Evolutionary conservation across 768 basidiomycete species (phyloP).

Genomic region (Termitomyces eurrhizus): DNA sequence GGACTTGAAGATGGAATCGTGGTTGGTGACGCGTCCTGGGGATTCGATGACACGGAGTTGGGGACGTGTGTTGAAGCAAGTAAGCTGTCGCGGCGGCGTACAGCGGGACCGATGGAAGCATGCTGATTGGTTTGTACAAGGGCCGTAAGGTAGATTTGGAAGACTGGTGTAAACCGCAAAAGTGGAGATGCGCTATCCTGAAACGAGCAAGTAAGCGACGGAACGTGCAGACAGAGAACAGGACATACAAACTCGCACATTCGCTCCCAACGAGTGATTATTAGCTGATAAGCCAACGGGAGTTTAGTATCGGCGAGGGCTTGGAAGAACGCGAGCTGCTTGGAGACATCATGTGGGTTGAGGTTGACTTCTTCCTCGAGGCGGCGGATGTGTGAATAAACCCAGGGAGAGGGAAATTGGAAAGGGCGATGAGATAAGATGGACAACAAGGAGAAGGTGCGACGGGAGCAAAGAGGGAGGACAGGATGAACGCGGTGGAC

Average conservation of each 20-base stretch:
- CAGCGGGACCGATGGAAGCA: slow-evolving; percentile 57
- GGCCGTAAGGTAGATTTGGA: slow-evolving; percentile 70
- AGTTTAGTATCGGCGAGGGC: slow-evolving; percentile 64
- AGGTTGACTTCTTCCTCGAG: slow-evolving; percentile 78
- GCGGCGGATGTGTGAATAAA: slow-evolving; percentile 66
- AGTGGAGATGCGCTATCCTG: slow-evolving; percentile 71
- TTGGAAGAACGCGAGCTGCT: slow-evolving; percentile 67
- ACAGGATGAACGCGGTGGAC: slow-evolving; percentile 10
- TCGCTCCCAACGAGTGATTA: slow-evolving; percentile 79
- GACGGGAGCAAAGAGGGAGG: slow-evolving; percentile 20
- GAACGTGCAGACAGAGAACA: not conserved
- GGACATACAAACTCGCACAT: slow-evolving; percentile 77
- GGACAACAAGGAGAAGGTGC: slow-evolving; percentile 37
- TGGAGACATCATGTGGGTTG: slow-evolving; percentile 61
- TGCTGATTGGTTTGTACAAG: slow-evolving; percentile 57
- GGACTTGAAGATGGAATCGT: slow-evolving; percentile 13
- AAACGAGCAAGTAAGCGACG: slow-evolving; percentile 11
- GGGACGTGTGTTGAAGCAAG: slow-evolving; percentile 32
- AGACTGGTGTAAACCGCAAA: slow-evolving; percentile 65
- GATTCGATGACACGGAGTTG: slow-evolving; percentile 1
- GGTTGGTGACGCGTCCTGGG: slow-evolving; percentile 11
- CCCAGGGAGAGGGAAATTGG: slow-evolving; percentile 53
- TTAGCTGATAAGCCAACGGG: slow-evolving; percentile 64
- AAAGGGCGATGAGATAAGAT: slow-evolving; percentile 43
- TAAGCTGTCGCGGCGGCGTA: slow-evolving; percentile 64